phyloP scores from a whole-genome alignment of 2,329 filamentous ascomycete genomes.

The Exophiala calicioides region DNA sequence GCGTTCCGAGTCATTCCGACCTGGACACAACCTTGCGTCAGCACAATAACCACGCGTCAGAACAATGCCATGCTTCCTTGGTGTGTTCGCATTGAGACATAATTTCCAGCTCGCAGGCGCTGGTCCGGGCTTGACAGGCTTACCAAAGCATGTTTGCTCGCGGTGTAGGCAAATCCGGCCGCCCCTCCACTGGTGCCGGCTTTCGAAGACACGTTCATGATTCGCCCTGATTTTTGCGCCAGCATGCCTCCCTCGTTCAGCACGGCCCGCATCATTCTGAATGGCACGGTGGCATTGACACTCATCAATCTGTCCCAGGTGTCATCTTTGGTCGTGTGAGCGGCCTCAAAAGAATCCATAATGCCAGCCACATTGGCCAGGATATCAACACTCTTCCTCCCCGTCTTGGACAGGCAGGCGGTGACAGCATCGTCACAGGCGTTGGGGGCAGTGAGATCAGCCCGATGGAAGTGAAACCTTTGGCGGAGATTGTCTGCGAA shows the following conservation, averaged over 20 bases:
- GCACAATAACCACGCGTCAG: too few relatives aligned
- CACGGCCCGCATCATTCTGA: slow-evolving; percentile 49
- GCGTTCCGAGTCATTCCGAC: slow-evolving; percentile 57
- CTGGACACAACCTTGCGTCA: too few relatives aligned
- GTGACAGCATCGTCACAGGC: not conserved
- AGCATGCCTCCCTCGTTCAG: slow-evolving; percentile 27
- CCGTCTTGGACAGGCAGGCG: not conserved
- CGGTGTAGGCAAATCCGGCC: slow-evolving; percentile 53
- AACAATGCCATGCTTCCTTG: not conserved
- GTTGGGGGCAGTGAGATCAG: slow-evolving; percentile 2
- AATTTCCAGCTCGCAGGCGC: too few relatives aligned
- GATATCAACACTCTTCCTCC: slow-evolving; percentile 37
- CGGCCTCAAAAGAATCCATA: slow-evolving; percentile 36
- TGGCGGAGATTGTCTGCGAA: not conserved
- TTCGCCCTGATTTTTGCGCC: slow-evolving; percentile 29
- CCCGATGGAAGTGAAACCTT: slow-evolving; percentile 2
- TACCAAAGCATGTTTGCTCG: slow-evolving; percentile 56
- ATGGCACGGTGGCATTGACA: slow-evolving; percentile 48
- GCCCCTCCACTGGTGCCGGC: slow-evolving; percentile 38
- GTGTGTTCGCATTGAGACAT: too few relatives aligned
- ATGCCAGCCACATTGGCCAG: slow-evolving; percentile 51
- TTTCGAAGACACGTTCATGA: slow-evolving; percentile 47
- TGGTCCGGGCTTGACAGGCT: too few relatives aligned
- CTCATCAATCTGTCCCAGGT: slow-evolving; percentile 45
- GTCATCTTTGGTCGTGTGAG: slow-evolving; percentile 38